Conservation (phyloP, 257 asterid species). For the Solanum dulcamara region DNA sequence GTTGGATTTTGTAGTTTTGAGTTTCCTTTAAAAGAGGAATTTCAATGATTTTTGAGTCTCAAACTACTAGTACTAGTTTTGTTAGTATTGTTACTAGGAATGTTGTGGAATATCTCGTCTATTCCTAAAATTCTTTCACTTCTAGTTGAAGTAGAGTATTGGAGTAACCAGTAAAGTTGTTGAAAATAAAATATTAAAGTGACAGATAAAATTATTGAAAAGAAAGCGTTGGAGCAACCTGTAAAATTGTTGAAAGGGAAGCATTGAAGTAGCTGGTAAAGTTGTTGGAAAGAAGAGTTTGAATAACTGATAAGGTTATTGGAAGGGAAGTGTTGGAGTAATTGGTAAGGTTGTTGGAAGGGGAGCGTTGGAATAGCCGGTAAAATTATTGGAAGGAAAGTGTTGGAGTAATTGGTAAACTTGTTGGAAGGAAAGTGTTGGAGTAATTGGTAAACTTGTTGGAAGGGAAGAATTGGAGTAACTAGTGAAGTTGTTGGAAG, state of each 20-base stretch:
- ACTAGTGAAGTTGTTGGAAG: no score
- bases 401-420: neutral
- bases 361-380: neutral
- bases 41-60: neutral
- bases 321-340: neutral
- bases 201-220: neutral
- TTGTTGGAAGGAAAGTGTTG: neutral
- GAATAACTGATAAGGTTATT: neutral
- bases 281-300: neutral
- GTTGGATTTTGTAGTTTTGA: neutral
- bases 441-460: neutral
- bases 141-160: neutral
- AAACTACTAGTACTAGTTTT: neutral
- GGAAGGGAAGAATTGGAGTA: neutral
- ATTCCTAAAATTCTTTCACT: neutral
- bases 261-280: neutral
- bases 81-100: neutral
- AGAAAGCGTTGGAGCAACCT: neutral
- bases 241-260: neutral
- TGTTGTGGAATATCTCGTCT: neutral
- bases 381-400: neutral
- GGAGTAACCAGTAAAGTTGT: neutral
- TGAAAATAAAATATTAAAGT: neutral
- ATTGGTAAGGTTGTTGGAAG: no score
- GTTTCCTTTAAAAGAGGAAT: neutral